Evolutionary conservation across 768 basidiomycete species (phyloP), one percentile per base, ranked within the genome.

Genomic region (Kwoniella sp.): DNA sequence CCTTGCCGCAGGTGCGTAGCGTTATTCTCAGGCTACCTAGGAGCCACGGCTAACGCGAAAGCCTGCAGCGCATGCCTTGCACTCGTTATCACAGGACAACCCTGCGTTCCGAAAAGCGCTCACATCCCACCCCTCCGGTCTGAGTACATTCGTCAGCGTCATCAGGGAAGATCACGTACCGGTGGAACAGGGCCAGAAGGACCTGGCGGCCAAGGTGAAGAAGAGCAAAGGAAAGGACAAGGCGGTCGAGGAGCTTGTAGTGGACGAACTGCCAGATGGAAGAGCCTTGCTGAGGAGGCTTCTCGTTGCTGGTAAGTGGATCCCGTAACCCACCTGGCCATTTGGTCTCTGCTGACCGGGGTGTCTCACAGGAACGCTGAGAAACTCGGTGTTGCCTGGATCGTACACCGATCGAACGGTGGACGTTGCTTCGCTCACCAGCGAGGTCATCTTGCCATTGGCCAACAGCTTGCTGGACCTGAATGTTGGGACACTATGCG

Each of bases 21-120:
- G 27, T 45, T 19, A 12, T 19, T 6, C 12, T 31, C 26, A 17
- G 5, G n/a, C 27, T 20, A 41, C 19, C n/a, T 5, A 10, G 4
- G 4, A n/a, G 22, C 19, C 7, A 15, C 6, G 15, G 7, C n/a
- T n/a, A n/a, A n/a, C n/a, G n/a, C n/a, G n/a, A n/a, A n/a, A n/a
- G n/a, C n/a, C n/a, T n/a, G n/a, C 61, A 90, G 90, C 89, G 0
- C 92, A 96, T 68, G 89, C 89, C 65, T 77, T 95, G 15, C 95
- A 93, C 72, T 88, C 93, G 54, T 77, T 96, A 23, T 88, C 89
- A 2, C 89, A 92, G 69, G 92, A 95, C 67, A 96, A 95, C 57
- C 77, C 75, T n/a, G 80, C 84, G 15, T 82, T 84, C 26, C 82
- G 84, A 46, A 70, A 80, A n/a, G 83, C 84, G 48, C 69, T 92